Evolutionary conservation across 148 eudicot species (phyloP).

Genomic region (Suaeda aralocaspica): DNA sequence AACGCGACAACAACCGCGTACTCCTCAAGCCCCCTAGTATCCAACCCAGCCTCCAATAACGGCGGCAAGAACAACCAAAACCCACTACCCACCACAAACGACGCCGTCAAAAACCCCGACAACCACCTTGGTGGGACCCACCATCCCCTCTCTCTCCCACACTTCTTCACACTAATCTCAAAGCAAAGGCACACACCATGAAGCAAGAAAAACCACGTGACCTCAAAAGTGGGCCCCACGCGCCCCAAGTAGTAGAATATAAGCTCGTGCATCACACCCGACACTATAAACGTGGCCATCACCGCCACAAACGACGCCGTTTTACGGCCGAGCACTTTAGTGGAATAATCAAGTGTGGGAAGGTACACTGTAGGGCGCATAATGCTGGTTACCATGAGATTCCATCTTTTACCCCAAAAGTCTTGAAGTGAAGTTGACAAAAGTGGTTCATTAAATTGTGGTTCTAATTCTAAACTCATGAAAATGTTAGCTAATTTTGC

Average conservation of each 20-base stretch:
- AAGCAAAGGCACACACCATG: conserved; percentile 38
- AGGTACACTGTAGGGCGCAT: conserved; percentile 42
- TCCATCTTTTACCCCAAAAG: conserved; percentile 67
- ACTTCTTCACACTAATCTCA: conserved; percentile 38
- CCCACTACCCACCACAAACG: conserved; percentile 38
- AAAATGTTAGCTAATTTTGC: conserved; percentile 29
- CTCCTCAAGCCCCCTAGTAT: conserved; percentile 31
- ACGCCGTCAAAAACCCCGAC: conserved; percentile 28
- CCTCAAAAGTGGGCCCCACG: conserved; percentile 33
- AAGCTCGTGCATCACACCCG: conserved; percentile 52
- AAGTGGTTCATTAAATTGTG: conserved; percentile 52
- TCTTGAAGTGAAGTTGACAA: conserved; percentile 54
- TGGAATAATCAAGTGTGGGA: conserved; percentile 18
- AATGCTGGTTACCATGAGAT: conserved; percentile 40
- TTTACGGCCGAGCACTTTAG: conserved; percentile 20
- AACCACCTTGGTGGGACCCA: conserved; percentile 24
- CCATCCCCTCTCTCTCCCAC: conserved; percentile 6
- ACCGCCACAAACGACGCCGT: conserved; percentile 32
- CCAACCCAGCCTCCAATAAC: conserved; percentile 29
- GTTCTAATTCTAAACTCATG: conserved; percentile 36
- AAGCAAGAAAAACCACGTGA: conserved; percentile 41
- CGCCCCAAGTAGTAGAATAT: conserved; percentile 41
- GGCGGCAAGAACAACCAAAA: conserved; percentile 52
- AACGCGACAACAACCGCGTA: conserved; percentile 31
- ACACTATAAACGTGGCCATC: conserved; percentile 35